Conservation (phyloP, 2,329 filamentous ascomycete species). For the Neonectria neomacrospora region DNA sequence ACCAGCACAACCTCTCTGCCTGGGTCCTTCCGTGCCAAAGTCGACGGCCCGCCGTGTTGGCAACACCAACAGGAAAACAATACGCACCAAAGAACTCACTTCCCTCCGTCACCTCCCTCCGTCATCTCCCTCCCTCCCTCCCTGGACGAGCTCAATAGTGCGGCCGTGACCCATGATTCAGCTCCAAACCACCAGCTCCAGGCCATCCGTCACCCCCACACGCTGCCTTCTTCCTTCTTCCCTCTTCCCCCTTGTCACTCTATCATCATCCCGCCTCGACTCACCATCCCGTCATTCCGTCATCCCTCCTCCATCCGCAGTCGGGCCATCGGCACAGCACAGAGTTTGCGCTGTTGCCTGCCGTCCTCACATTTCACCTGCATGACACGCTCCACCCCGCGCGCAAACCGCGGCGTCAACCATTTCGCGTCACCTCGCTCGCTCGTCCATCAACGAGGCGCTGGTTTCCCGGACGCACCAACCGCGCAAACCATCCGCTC, state of each 20-base stretch:
- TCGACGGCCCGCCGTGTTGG: not conserved
- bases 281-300: not conserved
- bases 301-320: not conserved
- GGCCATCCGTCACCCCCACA: not conserved
- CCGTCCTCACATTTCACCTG: not conserved
- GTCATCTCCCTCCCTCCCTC: not conserved
- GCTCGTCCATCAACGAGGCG: slow-evolving; percentile 6
- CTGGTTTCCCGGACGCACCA: slow-evolving; percentile 25
- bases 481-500: slow-evolving; percentile 31
- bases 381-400: not conserved
- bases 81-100: no score
- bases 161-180: not conserved
- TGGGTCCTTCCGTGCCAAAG: not conserved
- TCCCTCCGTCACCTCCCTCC: no score
- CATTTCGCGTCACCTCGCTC: slow-evolving; percentile 22
- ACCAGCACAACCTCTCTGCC: not conserved
- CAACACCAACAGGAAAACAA: not conserved
- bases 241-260: not conserved
- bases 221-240: not conserved
- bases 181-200: not conserved
- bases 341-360: not conserved
- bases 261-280: not conserved
- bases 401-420: slow-evolving; percentile 27
- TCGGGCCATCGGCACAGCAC: not conserved
- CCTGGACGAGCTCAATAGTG: not conserved